Percentiles rank a stretch among this genome's conserved stretches.
phyloP scores from a whole-genome alignment of 2,329 filamentous ascomycete species.

The Pseudogymnoascus sp. region DNA sequence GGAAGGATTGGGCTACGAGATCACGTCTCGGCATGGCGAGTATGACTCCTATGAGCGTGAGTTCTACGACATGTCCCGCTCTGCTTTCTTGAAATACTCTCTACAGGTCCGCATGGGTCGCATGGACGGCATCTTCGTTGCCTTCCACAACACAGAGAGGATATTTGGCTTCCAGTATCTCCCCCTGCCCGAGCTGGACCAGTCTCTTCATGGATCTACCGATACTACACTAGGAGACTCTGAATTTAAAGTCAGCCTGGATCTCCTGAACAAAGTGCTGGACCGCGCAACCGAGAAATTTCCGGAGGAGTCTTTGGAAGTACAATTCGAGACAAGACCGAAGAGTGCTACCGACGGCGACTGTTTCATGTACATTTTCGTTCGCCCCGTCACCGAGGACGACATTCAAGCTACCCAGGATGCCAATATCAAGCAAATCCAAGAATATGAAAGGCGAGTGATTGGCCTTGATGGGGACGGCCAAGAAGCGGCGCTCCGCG shows the following conservation, averaged over 20 bases:
- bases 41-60: slow-evolving; percentile 94
- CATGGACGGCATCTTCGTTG: slow-evolving; percentile 98
- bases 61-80: slow-evolving; percentile 92
- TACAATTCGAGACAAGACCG: slow-evolving; percentile 74
- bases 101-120: slow-evolving; percentile 93
- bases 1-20: slow-evolving; percentile 77
- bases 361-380: slow-evolving; percentile 77
- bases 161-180: slow-evolving; percentile 99
- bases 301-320: slow-evolving; percentile 66
- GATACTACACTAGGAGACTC: slow-evolving; percentile 63
- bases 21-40: slow-evolving; percentile 64
- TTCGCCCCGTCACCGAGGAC: slow-evolving; percentile 69
- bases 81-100: slow-evolving; percentile 93
- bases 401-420: slow-evolving; percentile 70
- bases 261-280: slow-evolving; percentile 71
- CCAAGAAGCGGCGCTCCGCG: slow-evolving; percentile 26
- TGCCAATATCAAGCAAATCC: slow-evolving; percentile 54
- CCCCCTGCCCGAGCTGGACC: slow-evolving; percentile 77
- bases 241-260: slow-evolving; percentile 78
- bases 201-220: slow-evolving; percentile 72
- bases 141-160: slow-evolving; percentile 87
- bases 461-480: slow-evolving; percentile 40
- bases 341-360: slow-evolving; percentile 38
- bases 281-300: slow-evolving; percentile 67
- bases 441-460: slow-evolving; percentile 60